phyloP scores from a whole-genome alignment of 2,329 filamentous ascomycete species.

The Plectosphaerella cucumerina region DNA sequence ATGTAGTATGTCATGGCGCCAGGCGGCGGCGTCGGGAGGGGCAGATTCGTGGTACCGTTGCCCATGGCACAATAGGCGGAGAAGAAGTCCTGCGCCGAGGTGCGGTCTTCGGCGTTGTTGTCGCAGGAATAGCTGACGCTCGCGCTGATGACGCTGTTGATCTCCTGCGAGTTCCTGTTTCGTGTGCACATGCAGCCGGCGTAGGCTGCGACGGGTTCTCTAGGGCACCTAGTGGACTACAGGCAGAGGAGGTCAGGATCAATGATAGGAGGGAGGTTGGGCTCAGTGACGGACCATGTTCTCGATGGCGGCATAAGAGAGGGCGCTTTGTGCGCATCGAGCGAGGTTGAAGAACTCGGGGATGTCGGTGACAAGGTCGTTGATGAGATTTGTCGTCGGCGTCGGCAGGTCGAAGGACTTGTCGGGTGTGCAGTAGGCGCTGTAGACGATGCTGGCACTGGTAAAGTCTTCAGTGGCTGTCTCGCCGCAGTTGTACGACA shows the following conservation, averaged over 20 bases:
- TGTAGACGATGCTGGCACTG: slow-evolving; percentile 41
- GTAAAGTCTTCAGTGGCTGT: slow-evolving; percentile 42
- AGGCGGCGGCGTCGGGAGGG: slow-evolving; percentile 38
- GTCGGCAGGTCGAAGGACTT: slow-evolving; percentile 32
- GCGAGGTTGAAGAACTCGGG: slow-evolving; percentile 36
- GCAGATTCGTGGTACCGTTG: slow-evolving; percentile 44
- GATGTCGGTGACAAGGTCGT: slow-evolving; percentile 46
- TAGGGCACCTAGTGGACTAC: slow-evolving; percentile 24
- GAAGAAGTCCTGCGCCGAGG: slow-evolving; percentile 46
- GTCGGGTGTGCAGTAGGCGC: slow-evolving; percentile 45
- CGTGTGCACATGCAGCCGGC: slow-evolving; percentile 50
- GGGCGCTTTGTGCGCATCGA: slow-evolving; percentile 33
- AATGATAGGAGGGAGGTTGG: too few species aligned
- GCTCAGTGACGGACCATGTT: slow-evolving; percentile 20
- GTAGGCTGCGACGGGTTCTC: slow-evolving; percentile 30
- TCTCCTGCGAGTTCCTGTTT: slow-evolving; percentile 38
- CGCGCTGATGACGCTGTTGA: slow-evolving; percentile 37
- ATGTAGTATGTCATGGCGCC: slow-evolving; percentile 54
- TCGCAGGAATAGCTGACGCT: slow-evolving; percentile 40
- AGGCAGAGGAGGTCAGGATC: not conserved
- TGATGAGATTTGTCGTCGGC: slow-evolving; percentile 35
- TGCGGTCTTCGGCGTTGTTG: slow-evolving; percentile 40
- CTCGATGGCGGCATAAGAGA: slow-evolving; percentile 32
- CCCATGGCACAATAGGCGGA: slow-evolving; percentile 48
- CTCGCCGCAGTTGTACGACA: slow-evolving; percentile 38